These are phyloP conservation scores for Thermothelomyces thermophilus DNA, from an alignment of 2,329 filamentous ascomycete species.

Conservation along the genomic window DNA sequence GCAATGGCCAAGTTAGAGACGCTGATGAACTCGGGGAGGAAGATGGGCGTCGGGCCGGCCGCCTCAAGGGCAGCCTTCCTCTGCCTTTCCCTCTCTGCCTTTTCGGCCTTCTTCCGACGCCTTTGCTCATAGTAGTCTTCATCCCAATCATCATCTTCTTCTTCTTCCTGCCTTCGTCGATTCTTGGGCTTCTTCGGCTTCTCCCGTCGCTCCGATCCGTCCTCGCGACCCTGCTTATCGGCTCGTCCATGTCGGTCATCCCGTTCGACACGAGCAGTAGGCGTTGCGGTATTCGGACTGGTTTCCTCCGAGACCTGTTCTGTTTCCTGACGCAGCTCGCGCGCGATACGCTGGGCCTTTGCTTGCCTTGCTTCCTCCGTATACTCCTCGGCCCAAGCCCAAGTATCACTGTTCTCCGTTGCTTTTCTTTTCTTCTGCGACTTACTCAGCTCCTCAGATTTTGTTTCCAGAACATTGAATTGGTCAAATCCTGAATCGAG, in stretches of 20 bases:
- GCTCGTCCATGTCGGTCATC: not conserved
- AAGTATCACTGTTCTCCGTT: not conserved
- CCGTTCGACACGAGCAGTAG: not conserved
- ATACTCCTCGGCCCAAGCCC: slow-evolving; percentile 20
- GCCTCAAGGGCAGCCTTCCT: slow-evolving; percentile 34
- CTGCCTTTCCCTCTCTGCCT: slow-evolving; percentile 31
- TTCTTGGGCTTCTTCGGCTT: slow-evolving; percentile 14
- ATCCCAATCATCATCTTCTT: slow-evolving; percentile 37
- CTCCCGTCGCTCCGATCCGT: slow-evolving; percentile 1
- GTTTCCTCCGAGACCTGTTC: not conserved
- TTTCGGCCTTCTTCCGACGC: slow-evolving; percentile 37
- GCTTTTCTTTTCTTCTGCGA: not conserved
- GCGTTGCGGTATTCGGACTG: not conserved
- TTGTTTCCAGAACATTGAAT: slow-evolving; percentile 1
- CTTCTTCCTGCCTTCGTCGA: slow-evolving; percentile 12
- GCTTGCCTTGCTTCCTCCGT: not conserved
- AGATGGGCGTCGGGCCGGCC: slow-evolving; percentile 51
- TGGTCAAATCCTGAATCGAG: not conserved
- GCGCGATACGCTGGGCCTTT: not conserved
- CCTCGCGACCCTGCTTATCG: slow-evolving; percentile 1
- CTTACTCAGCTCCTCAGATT: not conserved
- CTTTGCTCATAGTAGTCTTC: slow-evolving; percentile 35
- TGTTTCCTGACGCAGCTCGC: not conserved
- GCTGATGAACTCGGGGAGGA: slow-evolving; percentile 85
- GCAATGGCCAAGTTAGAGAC: slow-evolving; percentile 74